Evolutionary conservation across 2,329 filamentous ascomycete genomes (phyloP), one percentile per base, ranked within the genome.

Genomic region (Pseudomassariella vexata): DNA sequence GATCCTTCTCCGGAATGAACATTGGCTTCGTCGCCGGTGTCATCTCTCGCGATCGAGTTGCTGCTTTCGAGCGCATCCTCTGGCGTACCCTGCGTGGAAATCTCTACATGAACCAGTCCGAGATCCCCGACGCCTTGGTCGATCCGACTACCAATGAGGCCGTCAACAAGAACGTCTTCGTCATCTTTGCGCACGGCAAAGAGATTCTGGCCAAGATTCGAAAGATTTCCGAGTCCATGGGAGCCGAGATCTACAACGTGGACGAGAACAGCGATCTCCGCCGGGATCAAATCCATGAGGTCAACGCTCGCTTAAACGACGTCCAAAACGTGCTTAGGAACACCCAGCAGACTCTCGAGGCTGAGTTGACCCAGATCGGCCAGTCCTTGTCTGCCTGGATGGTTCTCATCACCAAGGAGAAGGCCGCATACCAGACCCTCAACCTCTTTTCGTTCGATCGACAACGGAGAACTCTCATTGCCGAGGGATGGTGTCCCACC

Each of bases 81-180:
- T 98, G 92, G 92, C 80, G 92, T 52, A 95, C 94, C 1, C 77
- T 98, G 24, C 87, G 92, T 59, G 92, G 92, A 51, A 98, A 98
- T 62, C 68, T 98, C 42, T 98, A 96, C 73, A 98, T 98, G 92
- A 98, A 98, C 65, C 94, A 98, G 68, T 90, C 90, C 24, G 92
- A 98, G 70, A 98, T 98, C 41, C 82, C 88, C 6, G 90, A 98
- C 58, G 79, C 86, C 22, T 82, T 98, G 47, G 73, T 95, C 56
- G 86, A 98, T 59, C 90, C 92, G 11, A 75, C 83, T 55, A 95
- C 79, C 65, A 95, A 96, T 57, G 90, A 96, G 63, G 73, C 85
- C 43, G 74, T 94, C 48, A 79, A 84, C 68, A 98, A 98, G 79
- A 98, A 95, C 49, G 92, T 98, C 35, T 98, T 98, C 53, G 90